A percentile compares a stretch with the other conserved stretches of the same genome.
Conservation (phyloP, 495 filamentous ascomycete species). For the Penicillium coffeae region DNA sequence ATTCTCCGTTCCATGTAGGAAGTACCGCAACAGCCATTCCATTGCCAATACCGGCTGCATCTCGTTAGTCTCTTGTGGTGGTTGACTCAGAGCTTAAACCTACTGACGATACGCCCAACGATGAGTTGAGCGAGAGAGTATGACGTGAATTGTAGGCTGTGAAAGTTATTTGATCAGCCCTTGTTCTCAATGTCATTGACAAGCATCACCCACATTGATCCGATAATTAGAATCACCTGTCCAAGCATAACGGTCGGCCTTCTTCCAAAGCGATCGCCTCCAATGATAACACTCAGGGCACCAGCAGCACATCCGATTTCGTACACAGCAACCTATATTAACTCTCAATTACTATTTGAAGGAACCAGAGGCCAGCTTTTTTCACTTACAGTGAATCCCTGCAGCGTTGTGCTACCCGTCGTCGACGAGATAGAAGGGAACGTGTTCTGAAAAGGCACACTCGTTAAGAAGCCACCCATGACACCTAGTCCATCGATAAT, state of each 20-base stretch:
- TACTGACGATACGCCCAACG: not conserved
- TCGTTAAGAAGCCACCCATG: not conserved
- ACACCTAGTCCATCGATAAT: not conserved
- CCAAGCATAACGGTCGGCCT: not conserved
- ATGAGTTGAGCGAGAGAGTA: not conserved
- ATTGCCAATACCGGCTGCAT: conserved; percentile 1
- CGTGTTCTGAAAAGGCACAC: not conserved
- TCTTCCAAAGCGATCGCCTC: not conserved
- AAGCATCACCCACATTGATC: not conserved
- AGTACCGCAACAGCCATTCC: not conserved
- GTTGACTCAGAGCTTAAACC: too few species aligned
- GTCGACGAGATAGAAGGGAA: not conserved
- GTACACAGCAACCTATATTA: not conserved
- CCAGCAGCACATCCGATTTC: not conserved
- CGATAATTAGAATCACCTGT: not conserved
- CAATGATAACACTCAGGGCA: not conserved
- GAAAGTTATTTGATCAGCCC: too few species aligned
- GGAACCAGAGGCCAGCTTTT: too few species aligned
- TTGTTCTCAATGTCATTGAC: too few species aligned
- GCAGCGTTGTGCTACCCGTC: not conserved
- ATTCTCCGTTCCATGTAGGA: conserved; percentile 1
- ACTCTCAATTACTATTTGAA: too few species aligned
- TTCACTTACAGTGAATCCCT: not conserved
- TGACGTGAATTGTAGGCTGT: not conserved
- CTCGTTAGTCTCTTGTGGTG: too few species aligned